Conservation (phyloP, 495 filamentous ascomycete species). For the Amniculicola lignicola region DNA sequence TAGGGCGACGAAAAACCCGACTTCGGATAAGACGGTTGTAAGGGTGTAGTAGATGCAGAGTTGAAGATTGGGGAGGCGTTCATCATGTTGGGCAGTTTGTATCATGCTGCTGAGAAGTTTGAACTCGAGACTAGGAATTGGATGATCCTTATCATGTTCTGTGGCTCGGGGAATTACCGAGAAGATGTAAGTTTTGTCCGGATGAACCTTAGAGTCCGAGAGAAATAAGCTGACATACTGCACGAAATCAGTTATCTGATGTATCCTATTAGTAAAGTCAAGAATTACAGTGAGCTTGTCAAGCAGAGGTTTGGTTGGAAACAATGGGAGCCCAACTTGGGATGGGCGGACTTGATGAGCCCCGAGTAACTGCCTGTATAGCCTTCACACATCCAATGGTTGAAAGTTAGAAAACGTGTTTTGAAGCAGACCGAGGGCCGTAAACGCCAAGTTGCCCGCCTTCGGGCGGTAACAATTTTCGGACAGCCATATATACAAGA, state of each 20-base stretch:
- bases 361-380: slow-evolving; percentile 13
- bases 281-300: slow-evolving; percentile 4
- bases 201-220: too few relatives aligned
- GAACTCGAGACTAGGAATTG: neutral
- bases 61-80: slow-evolving; percentile 11
- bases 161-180: neutral
- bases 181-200: too few relatives aligned
- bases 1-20: too few relatives aligned
- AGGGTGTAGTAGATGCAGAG: slow-evolving; percentile 11
- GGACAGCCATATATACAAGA: too few relatives aligned
- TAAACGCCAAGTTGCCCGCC: too few relatives aligned
- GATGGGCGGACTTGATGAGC: slow-evolving; percentile 17
- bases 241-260: slow-evolving; percentile 10
- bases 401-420: too few relatives aligned
- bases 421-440: too few relatives aligned
- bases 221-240: too few relatives aligned
- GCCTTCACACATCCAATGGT: too few relatives aligned
- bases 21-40: too few relatives aligned
- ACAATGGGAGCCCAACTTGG: slow-evolving; percentile 13
- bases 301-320: slow-evolving; percentile 19
- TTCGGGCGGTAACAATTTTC: too few relatives aligned
- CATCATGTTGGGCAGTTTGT: slow-evolving; percentile 16
- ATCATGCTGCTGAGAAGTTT: slow-evolving; percentile 18
- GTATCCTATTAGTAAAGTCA: slow-evolving; percentile 8
- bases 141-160: slow-evolving; percentile 19